Evolutionary conservation across 768 basidiomycete species (phyloP).

Genomic region (Russula emetica): DNA sequence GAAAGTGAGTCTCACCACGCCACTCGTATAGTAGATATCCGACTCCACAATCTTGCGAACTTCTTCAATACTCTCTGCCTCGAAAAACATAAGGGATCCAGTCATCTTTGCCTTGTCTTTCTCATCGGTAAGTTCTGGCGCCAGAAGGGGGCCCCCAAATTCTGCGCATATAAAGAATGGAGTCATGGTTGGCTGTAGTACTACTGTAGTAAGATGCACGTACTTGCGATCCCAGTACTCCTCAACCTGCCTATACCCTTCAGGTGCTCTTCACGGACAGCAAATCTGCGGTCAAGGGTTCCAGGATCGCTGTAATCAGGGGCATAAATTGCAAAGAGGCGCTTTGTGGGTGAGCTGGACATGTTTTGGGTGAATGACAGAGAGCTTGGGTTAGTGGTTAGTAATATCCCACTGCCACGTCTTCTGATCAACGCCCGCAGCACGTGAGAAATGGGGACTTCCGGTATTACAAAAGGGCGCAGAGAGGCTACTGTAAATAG

Average conservation of each 20-base stretch:
- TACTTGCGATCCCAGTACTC: conserved; percentile 24
- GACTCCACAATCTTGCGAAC: conserved; percentile 30
- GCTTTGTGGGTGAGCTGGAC: conserved; percentile 15
- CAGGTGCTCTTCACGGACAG: conserved; percentile 32
- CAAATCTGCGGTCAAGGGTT: conserved; percentile 30
- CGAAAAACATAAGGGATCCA: conserved; percentile 31
- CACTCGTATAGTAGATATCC: conserved; percentile 32
- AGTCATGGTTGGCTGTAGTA: background rate
- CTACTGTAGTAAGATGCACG: conserved; percentile 4
- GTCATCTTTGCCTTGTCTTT: conserved; percentile 26
- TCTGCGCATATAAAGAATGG: background rate
- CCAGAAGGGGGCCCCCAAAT: conserved; percentile 20
- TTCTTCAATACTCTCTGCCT: conserved; percentile 30
- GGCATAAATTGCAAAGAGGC: conserved; percentile 33
- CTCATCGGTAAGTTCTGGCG: conserved; percentile 24
- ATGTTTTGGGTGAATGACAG: background rate
- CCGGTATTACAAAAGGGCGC: too few relatives aligned
- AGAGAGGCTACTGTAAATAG: too few relatives aligned
- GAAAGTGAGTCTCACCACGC: conserved; percentile 29
- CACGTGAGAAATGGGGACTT: background rate
- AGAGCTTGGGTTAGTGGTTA: background rate
- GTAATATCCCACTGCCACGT: background rate
- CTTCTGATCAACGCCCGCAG: background rate
- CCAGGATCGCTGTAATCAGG: conserved; percentile 35
- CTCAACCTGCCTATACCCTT: conserved; percentile 16